Evolutionary conservation across 345 rosid genomes (phyloP), one percentile per base, ranked within the genome.

Genomic region (Heritiera fomes): DNA sequence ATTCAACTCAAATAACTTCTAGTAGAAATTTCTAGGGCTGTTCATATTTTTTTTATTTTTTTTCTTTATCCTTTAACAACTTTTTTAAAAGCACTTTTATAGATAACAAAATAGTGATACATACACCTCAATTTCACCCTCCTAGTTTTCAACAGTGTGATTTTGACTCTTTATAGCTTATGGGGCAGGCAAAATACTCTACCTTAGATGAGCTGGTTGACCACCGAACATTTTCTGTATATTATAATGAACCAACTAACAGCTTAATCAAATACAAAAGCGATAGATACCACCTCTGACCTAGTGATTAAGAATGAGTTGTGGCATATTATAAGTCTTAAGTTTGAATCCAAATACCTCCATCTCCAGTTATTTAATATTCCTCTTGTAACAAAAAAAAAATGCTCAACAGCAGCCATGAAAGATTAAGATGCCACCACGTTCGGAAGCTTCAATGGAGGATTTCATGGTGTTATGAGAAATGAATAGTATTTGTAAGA

Each of bases 181-280:
- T 70, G 61, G 56, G 63, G 47, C 70, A 70, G 79, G 80, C 76
- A 23, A 23, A 56, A 59, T n/a, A 38, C 65, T 76, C 66, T 61
- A 40, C 17, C 28, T 40, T 38, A 43, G 70, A 80, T 80, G 52
- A 59, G 77, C 62, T n/a, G 41, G 71, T 81, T 77, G 81, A 77
- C 81, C 60, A 53, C 58, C 65, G 73, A 81, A 58, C 34, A 56
- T 53, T 81, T 56, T 62, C 28, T 30, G 7, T 23, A 23, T 62
- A 71, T 71, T 71, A 38, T 71, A 72, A 78, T 72, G 41, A 32
- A 67, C n/a, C 32, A 38, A 17, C 7, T 76, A 50, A 76, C 79
- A 76, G 60, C 49, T 46, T 30, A 45, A 56, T 46, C 15, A 32
- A 59, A 3, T 8, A 8, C 9, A 45, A 53, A 34, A 41, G 66